phyloP scores from a whole-genome alignment of 2,329 filamentous ascomycete genomes.

The Colletotrichum ledebouriae region DNA sequence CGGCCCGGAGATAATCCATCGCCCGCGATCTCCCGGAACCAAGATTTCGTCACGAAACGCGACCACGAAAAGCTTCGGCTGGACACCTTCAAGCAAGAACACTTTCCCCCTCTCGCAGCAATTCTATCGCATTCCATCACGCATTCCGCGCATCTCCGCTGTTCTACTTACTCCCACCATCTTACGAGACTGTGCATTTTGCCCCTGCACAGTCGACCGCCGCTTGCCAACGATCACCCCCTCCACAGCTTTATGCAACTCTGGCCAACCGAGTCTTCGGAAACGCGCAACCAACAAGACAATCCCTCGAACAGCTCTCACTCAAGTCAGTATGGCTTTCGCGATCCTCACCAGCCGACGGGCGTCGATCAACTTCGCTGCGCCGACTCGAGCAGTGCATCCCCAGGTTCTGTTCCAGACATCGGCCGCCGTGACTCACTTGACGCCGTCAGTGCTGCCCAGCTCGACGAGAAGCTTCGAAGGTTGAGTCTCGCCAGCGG shows the following conservation, averaged over 20 bases:
- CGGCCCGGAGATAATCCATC: conserved; percentile 40
- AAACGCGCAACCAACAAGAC: conserved; percentile 56
- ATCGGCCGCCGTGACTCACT: conserved; percentile 46
- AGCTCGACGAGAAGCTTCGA: conserved; percentile 64
- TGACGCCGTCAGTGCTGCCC: conserved; percentile 55
- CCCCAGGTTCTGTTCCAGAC: conserved; percentile 52
- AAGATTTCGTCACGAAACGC: conserved; percentile 38
- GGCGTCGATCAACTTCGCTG: conserved; percentile 52
- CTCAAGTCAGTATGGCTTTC: conserved; percentile 70
- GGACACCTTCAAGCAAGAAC: conserved; percentile 26
- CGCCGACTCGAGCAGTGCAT: conserved; percentile 53
- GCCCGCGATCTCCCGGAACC: conserved; percentile 39
- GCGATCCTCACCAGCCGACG: conserved; percentile 57
- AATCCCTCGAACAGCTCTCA: conserved; percentile 50
- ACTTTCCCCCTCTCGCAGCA: conserved; percentile 29
- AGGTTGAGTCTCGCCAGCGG: conserved; percentile 62
- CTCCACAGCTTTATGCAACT: conserved; percentile 74
- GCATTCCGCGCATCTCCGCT: conserved; percentile 12
- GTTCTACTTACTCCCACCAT: neutral
- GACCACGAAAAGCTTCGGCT: conserved; percentile 28
- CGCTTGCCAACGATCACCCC: conserved; percentile 49
- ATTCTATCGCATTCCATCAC: conserved; percentile 20
- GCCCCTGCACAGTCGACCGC: conserved; percentile 63
- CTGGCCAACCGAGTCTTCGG: conserved; percentile 64
- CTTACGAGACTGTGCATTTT: conserved; percentile 64